These are phyloP conservation scores for Colletotrichum zoysiae DNA, from an alignment of 2,329 filamentous ascomycete species.

Conservation along the genomic window DNA sequence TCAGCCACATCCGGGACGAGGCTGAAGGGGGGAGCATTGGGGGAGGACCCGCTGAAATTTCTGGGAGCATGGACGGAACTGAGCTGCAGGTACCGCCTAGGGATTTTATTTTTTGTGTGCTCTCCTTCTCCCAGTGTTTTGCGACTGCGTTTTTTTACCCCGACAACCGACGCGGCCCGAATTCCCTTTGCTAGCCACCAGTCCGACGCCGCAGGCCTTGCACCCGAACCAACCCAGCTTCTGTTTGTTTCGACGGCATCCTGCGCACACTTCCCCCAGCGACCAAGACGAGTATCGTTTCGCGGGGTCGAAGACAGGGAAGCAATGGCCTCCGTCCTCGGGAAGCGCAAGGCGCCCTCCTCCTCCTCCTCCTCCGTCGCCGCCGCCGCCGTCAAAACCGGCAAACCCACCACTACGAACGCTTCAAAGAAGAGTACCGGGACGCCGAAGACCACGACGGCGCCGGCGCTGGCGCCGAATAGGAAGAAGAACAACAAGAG, in stretches of 20 bases:
- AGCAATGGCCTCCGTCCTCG: slow-evolving; percentile 40
- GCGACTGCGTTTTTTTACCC: background rate
- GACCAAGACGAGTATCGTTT: background rate
- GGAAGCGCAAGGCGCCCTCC: slow-evolving; percentile 42
- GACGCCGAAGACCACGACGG: background rate
- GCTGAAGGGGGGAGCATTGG: slow-evolving; percentile 1
- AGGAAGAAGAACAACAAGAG: slow-evolving; percentile 10
- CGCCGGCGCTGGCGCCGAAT: background rate
- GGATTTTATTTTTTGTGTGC: background rate
- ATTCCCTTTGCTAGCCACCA: too few species aligned
- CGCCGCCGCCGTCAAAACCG: background rate
- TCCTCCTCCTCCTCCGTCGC: background rate
- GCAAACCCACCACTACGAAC: background rate
- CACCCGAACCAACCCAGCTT: too few species aligned
- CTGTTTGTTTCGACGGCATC: background rate
- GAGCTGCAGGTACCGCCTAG: background rate
- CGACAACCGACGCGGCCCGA: background rate
- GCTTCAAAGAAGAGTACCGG: slow-evolving; percentile 8
- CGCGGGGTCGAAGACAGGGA: background rate
- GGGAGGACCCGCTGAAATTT: slow-evolving; percentile 25
- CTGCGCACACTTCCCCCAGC: background rate
- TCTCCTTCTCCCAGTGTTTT: background rate
- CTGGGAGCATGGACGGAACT: background rate
- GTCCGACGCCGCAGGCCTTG: background rate
- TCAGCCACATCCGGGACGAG: background rate